Evolutionary conservation across 148 eudicot genomes (phyloP).

Genomic region (Fallopia convolvulus): DNA sequence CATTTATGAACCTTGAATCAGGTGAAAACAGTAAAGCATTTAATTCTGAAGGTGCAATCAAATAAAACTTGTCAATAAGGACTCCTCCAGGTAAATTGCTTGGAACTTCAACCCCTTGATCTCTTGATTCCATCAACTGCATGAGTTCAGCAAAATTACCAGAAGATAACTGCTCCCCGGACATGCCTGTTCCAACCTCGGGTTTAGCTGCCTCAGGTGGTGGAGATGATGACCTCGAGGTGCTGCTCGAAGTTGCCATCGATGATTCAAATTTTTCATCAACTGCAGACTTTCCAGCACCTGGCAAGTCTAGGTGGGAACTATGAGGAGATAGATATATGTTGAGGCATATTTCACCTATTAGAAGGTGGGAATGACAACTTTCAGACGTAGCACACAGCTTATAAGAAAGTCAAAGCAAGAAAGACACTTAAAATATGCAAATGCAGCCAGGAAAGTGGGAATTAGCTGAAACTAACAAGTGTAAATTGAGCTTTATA

Average conservation of each 20-base stretch:
- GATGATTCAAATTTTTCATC: constrained; percentile 32
- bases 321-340: constrained; percentile 66
- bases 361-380: not conserved
- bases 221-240: constrained; percentile 44
- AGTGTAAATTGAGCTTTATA: not conserved
- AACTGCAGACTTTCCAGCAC: constrained; percentile 19
- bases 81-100: constrained; percentile 61
- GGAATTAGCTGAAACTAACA: not conserved
- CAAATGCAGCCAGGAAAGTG: not conserved
- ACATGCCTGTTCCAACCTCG: constrained; percentile 22
- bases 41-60: constrained; percentile 46
- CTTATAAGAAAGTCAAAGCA: not conserved
- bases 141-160: constrained; percentile 55
- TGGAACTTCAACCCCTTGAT: constrained; percentile 54
- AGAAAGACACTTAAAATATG: not conserved
- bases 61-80: constrained; percentile 58
- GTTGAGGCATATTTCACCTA: constrained; percentile 85
- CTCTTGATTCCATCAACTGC: constrained; percentile 41
- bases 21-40: constrained; percentile 71
- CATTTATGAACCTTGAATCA: constrained; percentile 44
- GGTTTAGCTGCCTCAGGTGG: constrained; percentile 30
- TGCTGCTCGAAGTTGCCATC: constrained; percentile 28
- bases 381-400: not conserved
- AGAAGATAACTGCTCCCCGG: constrained; percentile 37
- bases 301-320: constrained; percentile 32